Percentiles rank a stretch among this genome's conserved stretches.
phyloP scores from a whole-genome alignment of 1,284 basidiomycete species.

The Ustilago cynodontis region DNA sequence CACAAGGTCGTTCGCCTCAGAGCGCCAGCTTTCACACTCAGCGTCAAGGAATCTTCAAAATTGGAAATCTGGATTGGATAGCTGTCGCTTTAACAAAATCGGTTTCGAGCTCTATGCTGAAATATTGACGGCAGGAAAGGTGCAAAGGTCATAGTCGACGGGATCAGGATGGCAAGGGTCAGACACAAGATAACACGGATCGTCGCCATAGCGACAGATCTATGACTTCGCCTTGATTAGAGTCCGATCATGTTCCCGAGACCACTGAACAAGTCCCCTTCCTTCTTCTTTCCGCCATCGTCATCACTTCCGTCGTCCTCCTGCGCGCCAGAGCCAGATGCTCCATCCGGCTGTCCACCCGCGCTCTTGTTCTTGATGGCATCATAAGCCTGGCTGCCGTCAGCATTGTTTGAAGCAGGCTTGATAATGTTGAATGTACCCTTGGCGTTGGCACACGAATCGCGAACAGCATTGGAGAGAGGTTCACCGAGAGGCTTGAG shows the following conservation, averaged over 20 bases:
- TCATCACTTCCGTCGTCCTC: neutral
- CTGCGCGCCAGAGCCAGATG: conserved; percentile 4
- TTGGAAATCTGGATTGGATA: too few species aligned
- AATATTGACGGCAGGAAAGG: neutral
- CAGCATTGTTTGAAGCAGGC: conserved; percentile 21
- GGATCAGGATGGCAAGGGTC: neutral
- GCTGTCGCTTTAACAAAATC: neutral
- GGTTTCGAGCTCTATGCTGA: neutral
- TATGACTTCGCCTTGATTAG: neutral
- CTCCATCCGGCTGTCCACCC: neutral
- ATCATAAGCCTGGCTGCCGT: conserved; percentile 25
- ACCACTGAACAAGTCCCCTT: conserved; percentile 10
- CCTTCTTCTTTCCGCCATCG: conserved; percentile 9
- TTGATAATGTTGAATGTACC: conserved; percentile 36
- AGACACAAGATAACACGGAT: neutral
- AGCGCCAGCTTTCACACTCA: neutral
- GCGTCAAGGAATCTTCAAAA: too few species aligned
- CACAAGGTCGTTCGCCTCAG: too few species aligned
- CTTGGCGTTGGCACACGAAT: conserved; percentile 31
- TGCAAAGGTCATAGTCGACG: too few species aligned
- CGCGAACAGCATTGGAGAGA: conserved; percentile 22
- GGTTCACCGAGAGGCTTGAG: conserved; percentile 33
- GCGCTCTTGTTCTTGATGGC: conserved; percentile 12
- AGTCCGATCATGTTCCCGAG: conserved; percentile 14
- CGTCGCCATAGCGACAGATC: neutral